A percentile compares a stretch with the other conserved stretches of the same genome.
Evolutionary conservation across 805 yeast genomes (phyloP).

Genomic region (Yamadazyma insecticola): DNA sequence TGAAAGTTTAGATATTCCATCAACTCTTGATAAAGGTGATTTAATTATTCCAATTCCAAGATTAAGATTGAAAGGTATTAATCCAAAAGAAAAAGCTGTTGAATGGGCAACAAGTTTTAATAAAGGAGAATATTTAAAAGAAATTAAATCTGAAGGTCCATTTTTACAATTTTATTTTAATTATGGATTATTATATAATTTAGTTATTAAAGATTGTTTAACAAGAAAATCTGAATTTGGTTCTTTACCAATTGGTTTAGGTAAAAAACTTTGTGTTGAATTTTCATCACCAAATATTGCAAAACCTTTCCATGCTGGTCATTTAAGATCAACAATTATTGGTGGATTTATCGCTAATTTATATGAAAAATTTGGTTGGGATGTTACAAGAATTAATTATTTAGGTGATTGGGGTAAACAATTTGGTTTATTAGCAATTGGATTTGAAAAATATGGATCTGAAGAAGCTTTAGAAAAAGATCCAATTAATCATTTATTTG

Average conservation of each 20-base stretch:
- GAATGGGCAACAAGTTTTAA: slow-evolving; percentile 81
- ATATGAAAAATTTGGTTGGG: slow-evolving; percentile 88
- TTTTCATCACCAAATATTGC: slow-evolving; percentile 98
- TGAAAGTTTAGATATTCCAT: slow-evolving; percentile 85
- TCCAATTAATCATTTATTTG: slow-evolving; percentile 92
- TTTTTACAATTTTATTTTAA: slow-evolving; percentile 86
- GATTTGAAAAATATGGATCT: slow-evolving; percentile 79
- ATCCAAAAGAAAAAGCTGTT: slow-evolving; percentile 63
- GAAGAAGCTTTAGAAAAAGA: slow-evolving; percentile 66
- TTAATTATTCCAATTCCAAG: slow-evolving; percentile 90
- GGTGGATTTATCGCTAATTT: slow-evolving; percentile 93
- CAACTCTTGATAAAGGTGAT: slow-evolving; percentile 87
- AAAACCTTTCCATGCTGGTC: slow-evolving; percentile 99
- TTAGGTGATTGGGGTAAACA: slow-evolving; percentile 99
- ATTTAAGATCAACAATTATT: slow-evolving; percentile 93
- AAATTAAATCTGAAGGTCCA: slow-evolving; percentile 81
- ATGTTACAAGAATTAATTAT: slow-evolving; percentile 89
- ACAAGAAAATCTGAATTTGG: slow-evolving; percentile 64
- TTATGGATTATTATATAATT: slow-evolving; percentile 58
- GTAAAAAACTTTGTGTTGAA: slow-evolving; percentile 76
- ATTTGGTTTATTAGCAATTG: slow-evolving; percentile 93
- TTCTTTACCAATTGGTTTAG: slow-evolving; percentile 64
- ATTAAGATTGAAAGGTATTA: slow-evolving; percentile 70
- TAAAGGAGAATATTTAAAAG: slow-evolving; percentile 60
- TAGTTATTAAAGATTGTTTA: slow-evolving; percentile 68